phyloP scores from a whole-genome alignment of 495 filamentous ascomycete genomes.

The Lasiosphaeriaceae sp. region DNA sequence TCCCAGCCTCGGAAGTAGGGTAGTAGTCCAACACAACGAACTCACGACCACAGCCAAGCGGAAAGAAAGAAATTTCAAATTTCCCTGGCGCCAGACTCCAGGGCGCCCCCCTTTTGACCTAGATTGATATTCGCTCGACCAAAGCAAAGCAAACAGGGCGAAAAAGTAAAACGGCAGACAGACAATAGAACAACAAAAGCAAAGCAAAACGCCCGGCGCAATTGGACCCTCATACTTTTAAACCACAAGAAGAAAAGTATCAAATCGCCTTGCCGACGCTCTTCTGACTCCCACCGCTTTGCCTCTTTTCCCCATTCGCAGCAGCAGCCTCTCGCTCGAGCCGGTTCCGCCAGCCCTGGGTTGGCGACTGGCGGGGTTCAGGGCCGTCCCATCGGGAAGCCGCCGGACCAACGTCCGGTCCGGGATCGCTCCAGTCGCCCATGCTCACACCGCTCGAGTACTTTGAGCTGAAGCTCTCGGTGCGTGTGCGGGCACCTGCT shows the following conservation, averaged over 20 bases:
- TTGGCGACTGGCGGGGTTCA: conserved; percentile 18
- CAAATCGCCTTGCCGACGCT: conserved; percentile 42
- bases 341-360: conserved; percentile 18
- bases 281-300: conserved; percentile 21
- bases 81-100: too few relatives aligned
- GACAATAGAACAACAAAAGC: conserved; percentile 1
- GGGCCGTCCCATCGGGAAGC: conserved; percentile 28
- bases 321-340: conserved; percentile 10
- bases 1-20: too few relatives aligned
- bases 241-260: not conserved
- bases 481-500: conserved; percentile 18
- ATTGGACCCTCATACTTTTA: not conserved
- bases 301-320: conserved; percentile 4
- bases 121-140: not conserved
- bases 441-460: conserved; percentile 45
- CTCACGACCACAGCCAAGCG: too few relatives aligned
- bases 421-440: conserved; percentile 50
- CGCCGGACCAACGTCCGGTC: conserved; percentile 46
- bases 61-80: too few relatives aligned
- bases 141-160: not conserved
- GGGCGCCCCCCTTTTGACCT: not conserved
- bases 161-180: not conserved
- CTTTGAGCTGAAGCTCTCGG: conserved; percentile 39
- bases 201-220: not conserved
- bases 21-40: too few relatives aligned